Evolutionary conservation across 805 yeast species (phyloP), one percentile per base, ranked within the genome.

Genomic region (Ogataea siamensis): DNA sequence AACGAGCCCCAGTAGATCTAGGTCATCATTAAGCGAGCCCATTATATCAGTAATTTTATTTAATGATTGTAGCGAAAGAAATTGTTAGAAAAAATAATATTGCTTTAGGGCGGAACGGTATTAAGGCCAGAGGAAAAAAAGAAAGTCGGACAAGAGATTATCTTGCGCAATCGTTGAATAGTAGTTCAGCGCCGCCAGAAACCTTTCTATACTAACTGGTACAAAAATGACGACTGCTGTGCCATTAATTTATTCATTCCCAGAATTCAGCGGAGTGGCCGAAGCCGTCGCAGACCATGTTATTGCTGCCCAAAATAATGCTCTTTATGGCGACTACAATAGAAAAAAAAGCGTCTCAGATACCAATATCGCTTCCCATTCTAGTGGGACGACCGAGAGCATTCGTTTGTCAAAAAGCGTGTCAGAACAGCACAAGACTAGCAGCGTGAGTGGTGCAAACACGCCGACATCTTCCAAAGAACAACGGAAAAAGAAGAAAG

Each of bases 201-300:
- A n/a, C n/a, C n/a, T n/a, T n/a, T n/a, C n/a, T n/a, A n/a, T n/a
- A n/a, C n/a, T n/a, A n/a, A n/a, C n/a, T n/a, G n/a, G n/a, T n/a
- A n/a, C n/a, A n/a, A n/a, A 23, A 8, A 87, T 87, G 96, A 87
- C 96, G 2, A 86, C 96, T 3, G 85, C 95, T 5, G 95, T 88
- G 16, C 98, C 99, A 13, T 79, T 87, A 45, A 83, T 91, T 36
- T 89, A 87, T 71, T 86, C 96, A 34, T 91, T 93, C 60, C 93
- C 88, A 29, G 95, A 85, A 61, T 82, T 87, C 55, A 70, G 79
- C 19, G 93, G 86, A 12, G 96, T 91, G 21, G 97, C 98, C 2
- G 95, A 85, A 38, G 98, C 98, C 16, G 95, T 91, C 19, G 97
- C 97, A 1, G 96, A 93, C 63, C 95, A 89, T 62, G 83, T 91